Base-by-base conservation (phyloP, 352 stramenopile genomes). In the Pseudoperonospora humuli region DNA sequence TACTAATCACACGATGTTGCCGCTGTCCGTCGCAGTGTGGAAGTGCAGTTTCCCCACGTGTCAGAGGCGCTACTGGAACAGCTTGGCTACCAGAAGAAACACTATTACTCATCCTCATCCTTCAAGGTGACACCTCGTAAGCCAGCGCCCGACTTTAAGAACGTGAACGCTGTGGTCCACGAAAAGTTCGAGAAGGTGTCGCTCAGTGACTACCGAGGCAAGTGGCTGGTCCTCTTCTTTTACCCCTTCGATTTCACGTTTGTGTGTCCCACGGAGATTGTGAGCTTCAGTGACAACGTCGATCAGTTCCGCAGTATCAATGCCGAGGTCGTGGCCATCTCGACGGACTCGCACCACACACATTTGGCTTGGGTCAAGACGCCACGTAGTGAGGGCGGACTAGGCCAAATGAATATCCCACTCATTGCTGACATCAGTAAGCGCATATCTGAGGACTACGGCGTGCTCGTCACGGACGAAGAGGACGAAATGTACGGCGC, bases 231-330 rank as follows among this genome's bases (percentile, higher is more conserved):
- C 44, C 64, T 93, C 2, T 89, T 93, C 57, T 93, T 93, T 65
- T 93, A 90, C 68, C 78, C 74, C 7, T 86, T 89, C 61, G 78
- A 90, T 60, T 90, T 90, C 38, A 93, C 80, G 19, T 93, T 93
- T 39, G 77, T 93, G 53, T 91, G 80, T 41, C 78, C 78, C 5
- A 91, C 81, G 10, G 74, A 91, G 57, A 93, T 90, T 39, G 62
- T 86, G 44, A 82, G 67, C 59, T 91, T 88, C 50, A 86, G 70
- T 40, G 81, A 89, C 62, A 80, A 55, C 26, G 61, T 81, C 17
- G 60, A 74, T 11, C 43, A 63, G 25, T 91, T 89, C 70, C 73
- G 71, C 32, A 81, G 64, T 46, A 85, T 89, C 54, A 89, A 89
- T 50, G 64, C 74, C 11, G 78, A 90, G 48, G 67, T 83, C 15